Base-by-base conservation (phyloP, 129 eudicot species). In the Tagetes erecta region DNA sequence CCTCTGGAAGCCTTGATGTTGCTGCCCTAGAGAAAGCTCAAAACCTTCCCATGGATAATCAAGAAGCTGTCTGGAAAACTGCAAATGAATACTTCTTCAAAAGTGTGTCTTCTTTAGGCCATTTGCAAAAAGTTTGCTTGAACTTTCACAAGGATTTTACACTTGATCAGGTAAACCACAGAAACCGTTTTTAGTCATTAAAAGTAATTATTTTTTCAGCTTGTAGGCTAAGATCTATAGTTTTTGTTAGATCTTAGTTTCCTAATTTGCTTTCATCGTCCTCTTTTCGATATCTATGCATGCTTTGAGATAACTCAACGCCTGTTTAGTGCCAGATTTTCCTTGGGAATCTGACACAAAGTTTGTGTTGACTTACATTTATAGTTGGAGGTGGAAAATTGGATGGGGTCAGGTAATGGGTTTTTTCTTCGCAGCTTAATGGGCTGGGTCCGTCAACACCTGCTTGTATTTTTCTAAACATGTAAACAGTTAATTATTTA, bases 11-110 rank as follows among this genome's bases (percentile, higher is more conserved):
- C 11, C 38, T 42, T 34, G 83, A 78, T 70, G 69, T 55, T 50
- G 38, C 66, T 55, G 49, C 47, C 76, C 5, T 64, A 20, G 73
- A 73, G 50, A 64, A 80, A 65, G 70, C 73, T 63, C 71, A 76
- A 57, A 59, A 65, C 69, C 62, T 69, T 44, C 41, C 79, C 52
- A 49, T 30, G 76, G 80, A 68, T 36, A 76, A 52, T 81, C 66
- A 55, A 8, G 90, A 87, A 71, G 59, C 64, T 14, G 84, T 82
- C 70, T 95, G 99, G 99, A 88, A 74, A 84, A 58, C 82, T 20
- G 92, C 86, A n/a, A 95, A 95, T 78, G 82, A 80, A 38, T 88
- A 80, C 87, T 91, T 88, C 84, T 95, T 95, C 70, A 95, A 88
- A 87, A 81, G 97, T 82, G 80, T 95, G 68, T 86, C 93, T 39